Conservation (phyloP, 129 eudicot species). For the Centrapalus pauciflorus region DNA sequence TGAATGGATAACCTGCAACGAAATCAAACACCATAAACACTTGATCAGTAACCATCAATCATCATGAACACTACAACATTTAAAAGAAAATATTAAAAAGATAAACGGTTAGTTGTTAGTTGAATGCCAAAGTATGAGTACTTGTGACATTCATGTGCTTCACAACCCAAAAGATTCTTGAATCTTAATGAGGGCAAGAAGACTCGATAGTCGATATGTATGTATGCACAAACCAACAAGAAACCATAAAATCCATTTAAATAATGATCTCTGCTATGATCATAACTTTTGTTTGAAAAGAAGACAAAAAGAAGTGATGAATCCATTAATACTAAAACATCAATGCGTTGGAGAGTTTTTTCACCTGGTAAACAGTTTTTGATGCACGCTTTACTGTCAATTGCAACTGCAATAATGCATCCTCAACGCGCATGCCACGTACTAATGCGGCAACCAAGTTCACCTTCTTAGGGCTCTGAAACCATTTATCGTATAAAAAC, state of each 20-base stretch:
- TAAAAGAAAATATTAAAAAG: too few relatives aligned
- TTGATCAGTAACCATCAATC: background rate
- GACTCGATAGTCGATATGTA: too few relatives aligned
- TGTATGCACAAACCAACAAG: too few relatives aligned
- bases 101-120: too few relatives aligned
- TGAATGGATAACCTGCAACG: conserved; percentile 87
- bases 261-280: too few relatives aligned
- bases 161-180: background rate
- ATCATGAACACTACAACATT: background rate
- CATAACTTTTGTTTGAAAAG: too few relatives aligned
- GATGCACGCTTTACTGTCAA: conserved; percentile 88
- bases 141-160: background rate
- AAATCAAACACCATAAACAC: too few relatives aligned
- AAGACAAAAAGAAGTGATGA: too few relatives aligned
- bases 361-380: conserved; percentile 94
- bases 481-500: background rate
- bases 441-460: conserved; percentile 93
- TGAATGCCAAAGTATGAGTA: too few relatives aligned
- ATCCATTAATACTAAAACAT: too few relatives aligned
- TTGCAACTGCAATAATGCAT: conserved; percentile 94
- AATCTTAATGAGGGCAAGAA: background rate
- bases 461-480: conserved; percentile 97
- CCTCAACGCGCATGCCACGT: conserved; percentile 99
- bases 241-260: too few relatives aligned
- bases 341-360: too few relatives aligned